Evolutionary conservation across 2,329 filamentous ascomycete genomes (phyloP), one percentile per base, ranked within the genome.

Genomic region (Ascochyta viciae-villosae): DNA sequence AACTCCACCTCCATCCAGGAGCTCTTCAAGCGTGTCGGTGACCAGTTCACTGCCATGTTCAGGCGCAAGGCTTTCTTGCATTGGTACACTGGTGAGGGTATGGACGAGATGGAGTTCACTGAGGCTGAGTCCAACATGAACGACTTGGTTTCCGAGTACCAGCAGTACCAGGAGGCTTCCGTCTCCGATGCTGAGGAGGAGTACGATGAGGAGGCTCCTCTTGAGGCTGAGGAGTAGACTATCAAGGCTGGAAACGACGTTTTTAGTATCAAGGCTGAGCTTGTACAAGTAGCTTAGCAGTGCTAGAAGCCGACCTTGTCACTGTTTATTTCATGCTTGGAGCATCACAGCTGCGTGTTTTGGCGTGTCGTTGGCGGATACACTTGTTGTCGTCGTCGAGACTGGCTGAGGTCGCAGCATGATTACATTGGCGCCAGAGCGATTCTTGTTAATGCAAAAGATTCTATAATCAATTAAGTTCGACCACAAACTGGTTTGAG

Each of bases 81-180:
- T 86, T 99, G 95, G 95, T 99, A 99, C 85, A 99, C 95, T 88
- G 93, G 93, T 77, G 95, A 99, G 87, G 95, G 95, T 84, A 99
- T 99, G 95, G 95, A 99, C 83, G 95, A 99, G 89, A 98, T 99
- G 95, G 95, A 99, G 85, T 99, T 99, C 86, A 99, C 95, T 78
- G 95, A 99, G 87, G 95, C 95, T 73, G 95, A 99, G 89, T 96
- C 91, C 83, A 99, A 99, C 87, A 98, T 99, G 95, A 98, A 99
- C 86, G 95, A 99, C 81, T 85, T 99, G 77, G 94, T 99, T 74
- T 96, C 92, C 61, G 95, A 99, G 82, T 99, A 99, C 86, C 95
- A 98, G 88, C 95, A 99, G 83, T 99, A 99, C 89, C 95, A 99
- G 88, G 95, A 99, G 81, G 95, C 95, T 78, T 91, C 91, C 75